A percentile compares a stretch with the other conserved stretches of the same genome.
phyloP scores from a whole-genome alignment of 108 stramenopile genomes.

The Fistulifera pelliculosa region DNA sequence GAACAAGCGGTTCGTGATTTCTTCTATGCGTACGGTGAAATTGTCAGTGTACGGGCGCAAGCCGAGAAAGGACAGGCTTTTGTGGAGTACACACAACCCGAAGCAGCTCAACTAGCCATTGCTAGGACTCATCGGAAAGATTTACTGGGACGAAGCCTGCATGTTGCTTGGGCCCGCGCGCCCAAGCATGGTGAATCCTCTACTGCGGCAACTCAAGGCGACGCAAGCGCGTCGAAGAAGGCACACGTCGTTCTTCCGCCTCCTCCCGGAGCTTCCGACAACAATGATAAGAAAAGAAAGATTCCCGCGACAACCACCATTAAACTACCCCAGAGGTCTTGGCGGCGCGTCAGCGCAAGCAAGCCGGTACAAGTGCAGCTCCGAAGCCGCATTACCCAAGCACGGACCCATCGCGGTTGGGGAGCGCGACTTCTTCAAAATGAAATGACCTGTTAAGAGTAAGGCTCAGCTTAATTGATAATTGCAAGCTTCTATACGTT shows the following conservation, averaged over 20 bases:
- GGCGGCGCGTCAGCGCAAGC: conserved; percentile 51
- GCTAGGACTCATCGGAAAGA: conserved; percentile 54
- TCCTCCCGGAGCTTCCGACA: conserved; percentile 32
- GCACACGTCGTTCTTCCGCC: conserved; percentile 19
- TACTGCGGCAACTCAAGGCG: conserved; percentile 7
- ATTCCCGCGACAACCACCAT: conserved; percentile 20
- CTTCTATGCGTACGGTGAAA: conserved; percentile 81
- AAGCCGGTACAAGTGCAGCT: conserved; percentile 39
- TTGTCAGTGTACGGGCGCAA: conserved; percentile 73
- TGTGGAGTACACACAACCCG: conserved; percentile 85
- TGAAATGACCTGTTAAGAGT: not conserved
- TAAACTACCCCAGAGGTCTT: conserved; percentile 20
- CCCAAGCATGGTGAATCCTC: conserved; percentile 69
- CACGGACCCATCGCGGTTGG: conserved; percentile 64
- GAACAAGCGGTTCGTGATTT: conserved; percentile 66
- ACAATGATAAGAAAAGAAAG: not conserved
- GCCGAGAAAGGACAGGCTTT: conserved; percentile 65
- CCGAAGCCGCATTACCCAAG: conserved; percentile 70
- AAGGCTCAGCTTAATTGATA: too few species aligned
- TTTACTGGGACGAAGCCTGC: conserved; percentile 41
- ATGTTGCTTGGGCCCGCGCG: conserved; percentile 78
- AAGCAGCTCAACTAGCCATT: conserved; percentile 78
- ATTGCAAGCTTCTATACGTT: too few species aligned
- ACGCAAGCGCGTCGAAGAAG: conserved; percentile 20
- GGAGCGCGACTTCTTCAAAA: conserved; percentile 15